Evolutionary conservation across 805 yeast species (phyloP).

Genomic region (Tetrapisispora iriomotensis): DNA sequence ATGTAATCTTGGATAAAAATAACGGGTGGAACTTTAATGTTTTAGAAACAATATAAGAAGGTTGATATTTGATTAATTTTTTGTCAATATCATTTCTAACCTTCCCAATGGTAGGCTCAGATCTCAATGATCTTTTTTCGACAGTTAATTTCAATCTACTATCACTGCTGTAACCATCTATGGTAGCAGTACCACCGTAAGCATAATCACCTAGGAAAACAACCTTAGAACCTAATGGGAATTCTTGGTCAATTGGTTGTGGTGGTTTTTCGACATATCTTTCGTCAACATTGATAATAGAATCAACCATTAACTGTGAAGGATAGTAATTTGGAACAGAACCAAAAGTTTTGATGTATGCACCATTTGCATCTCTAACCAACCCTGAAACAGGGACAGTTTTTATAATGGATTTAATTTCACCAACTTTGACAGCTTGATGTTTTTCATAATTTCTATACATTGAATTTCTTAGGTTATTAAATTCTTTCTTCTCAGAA

Average conservation of each 20-base stretch:
- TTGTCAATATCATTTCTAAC: conserved; percentile 49
- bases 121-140: conserved; percentile 34
- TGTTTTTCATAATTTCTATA: conserved; percentile 36
- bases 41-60: conserved; percentile 56
- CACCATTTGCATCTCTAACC: conserved; percentile 58
- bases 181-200: conserved; percentile 70
- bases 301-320: conserved; percentile 69
- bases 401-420: conserved; percentile 48
- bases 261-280: conserved; percentile 67
- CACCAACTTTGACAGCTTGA: conserved; percentile 54
- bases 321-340: conserved; percentile 51
- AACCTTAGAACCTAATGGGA: conserved; percentile 60
- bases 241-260: conserved; percentile 70
- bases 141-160: conserved; percentile 45
- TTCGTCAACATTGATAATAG: conserved; percentile 61
- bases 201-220: conserved; percentile 79
- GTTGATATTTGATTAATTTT: conserved; percentile 46
- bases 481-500: conserved; percentile 40
- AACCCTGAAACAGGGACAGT: conserved; percentile 76
- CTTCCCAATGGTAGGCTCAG: conserved; percentile 60
- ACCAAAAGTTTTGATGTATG: conserved; percentile 63
- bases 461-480: conserved; percentile 33
- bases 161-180: conserved; percentile 47
- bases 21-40: conserved; percentile 48
- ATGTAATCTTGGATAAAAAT: conserved; percentile 67